Conservation (phyloP, 495 filamentous ascomycete genomes). For the Annulohypoxylon nitens region DNA sequence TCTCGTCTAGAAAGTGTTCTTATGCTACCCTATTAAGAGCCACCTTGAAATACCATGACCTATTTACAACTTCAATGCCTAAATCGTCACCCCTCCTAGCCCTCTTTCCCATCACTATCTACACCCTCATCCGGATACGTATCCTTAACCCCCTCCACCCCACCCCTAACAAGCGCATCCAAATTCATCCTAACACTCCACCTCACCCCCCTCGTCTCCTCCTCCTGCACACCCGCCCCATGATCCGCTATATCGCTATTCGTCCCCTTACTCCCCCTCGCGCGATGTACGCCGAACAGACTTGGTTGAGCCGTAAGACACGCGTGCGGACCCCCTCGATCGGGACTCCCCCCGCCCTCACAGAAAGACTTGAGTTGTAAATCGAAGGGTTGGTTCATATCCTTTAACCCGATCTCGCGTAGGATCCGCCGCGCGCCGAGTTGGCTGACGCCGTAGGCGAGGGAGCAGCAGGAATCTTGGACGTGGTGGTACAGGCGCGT, state of each 20-base stretch:
- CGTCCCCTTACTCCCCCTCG: conserved; percentile 40
- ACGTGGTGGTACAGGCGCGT: conserved; percentile 54
- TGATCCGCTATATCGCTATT: conserved; percentile 53
- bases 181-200: conserved; percentile 54
- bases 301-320: conserved; percentile 52
- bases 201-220: conserved; percentile 45
- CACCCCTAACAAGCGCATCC: conserved; percentile 46
- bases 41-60: no score
- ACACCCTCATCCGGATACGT: conserved; percentile 53
- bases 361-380: conserved; percentile 50
- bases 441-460: conserved; percentile 52
- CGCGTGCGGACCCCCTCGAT: conserved; percentile 37
- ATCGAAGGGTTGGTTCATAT: conserved; percentile 44
- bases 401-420: conserved; percentile 49
- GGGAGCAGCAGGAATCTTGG: conserved; percentile 51
- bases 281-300: conserved; percentile 51
- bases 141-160: conserved; percentile 43
- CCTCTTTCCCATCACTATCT: no score
- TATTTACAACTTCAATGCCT: not conserved
- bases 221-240: conserved; percentile 40
- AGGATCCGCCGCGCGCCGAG: conserved; percentile 48
- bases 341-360: conserved; percentile 43
- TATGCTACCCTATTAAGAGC: no score
- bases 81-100: not conserved
- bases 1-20: no score